Conservation (phyloP, 305 asterid species). For the Plantago lanceolata region DNA sequence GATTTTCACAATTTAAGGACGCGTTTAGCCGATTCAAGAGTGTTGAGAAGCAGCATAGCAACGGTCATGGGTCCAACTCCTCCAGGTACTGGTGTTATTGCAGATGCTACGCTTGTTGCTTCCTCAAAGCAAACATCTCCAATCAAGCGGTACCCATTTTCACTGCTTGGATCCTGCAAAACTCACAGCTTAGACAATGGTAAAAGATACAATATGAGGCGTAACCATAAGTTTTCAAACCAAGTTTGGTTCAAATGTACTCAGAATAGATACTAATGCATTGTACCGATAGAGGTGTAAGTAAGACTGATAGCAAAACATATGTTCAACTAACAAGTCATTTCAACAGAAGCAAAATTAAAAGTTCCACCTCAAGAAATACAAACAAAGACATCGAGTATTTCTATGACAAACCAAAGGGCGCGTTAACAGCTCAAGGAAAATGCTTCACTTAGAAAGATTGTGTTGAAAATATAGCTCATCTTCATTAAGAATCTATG, state of each 20-base stretch:
- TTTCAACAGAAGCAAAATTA: background rate
- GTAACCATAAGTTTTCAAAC: too few species aligned
- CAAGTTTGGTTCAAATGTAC: too few species aligned
- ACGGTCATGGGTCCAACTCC: constrained; percentile 98
- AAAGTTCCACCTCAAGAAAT: too few species aligned
- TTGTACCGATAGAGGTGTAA: too few species aligned
- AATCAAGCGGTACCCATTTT: constrained; percentile 61
- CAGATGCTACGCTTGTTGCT: constrained; percentile 67
- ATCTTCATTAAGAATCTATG: background rate
- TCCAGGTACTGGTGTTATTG: constrained; percentile 92
- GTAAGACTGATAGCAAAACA: too few species aligned
- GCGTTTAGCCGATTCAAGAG: constrained; percentile 72
- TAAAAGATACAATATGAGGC: background rate
- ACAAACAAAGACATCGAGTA: too few species aligned
- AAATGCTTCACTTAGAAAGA: background rate
- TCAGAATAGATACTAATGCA: too few species aligned
- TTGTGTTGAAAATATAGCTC: too few species aligned
- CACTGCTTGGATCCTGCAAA: constrained; percentile 55
- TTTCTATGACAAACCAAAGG: background rate
- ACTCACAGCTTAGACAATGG: constrained; percentile 15
- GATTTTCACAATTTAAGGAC: constrained; percentile 29
- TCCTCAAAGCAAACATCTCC: constrained; percentile 91
- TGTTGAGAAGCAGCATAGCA: constrained; percentile 87
- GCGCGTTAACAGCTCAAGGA: background rate
- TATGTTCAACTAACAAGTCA: too few species aligned